Evolutionary conservation across 2,329 filamentous ascomycete genomes (phyloP), one percentile per base, ranked within the genome.

Genomic region (Exophiala oligosperma): DNA sequence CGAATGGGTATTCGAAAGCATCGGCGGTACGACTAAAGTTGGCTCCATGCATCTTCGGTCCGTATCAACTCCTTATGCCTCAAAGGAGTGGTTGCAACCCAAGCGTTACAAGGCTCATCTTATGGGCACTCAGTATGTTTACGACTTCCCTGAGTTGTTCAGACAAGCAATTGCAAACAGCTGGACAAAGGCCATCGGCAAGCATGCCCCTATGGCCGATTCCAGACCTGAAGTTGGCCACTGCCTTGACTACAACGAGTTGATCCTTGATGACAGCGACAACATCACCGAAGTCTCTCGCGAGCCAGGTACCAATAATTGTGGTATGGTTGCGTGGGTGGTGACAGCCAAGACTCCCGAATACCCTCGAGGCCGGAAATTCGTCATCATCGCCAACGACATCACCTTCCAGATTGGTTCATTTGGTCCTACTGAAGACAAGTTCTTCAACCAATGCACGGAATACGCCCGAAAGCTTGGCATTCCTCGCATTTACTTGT

Each of bases 111-210:
- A 96, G 88, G 94, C 94, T 67, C 94, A 99, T 74, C 81, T 97
- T 62, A 97, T 99, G 92, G 94, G 94, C 64, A 99, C 94, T 28
- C 94, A 99, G 77, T 99, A 97, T 73, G 94, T 97, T 54, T 99
- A 99, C 74, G 94, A 99, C 77, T 99, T 99, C 88, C 94, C 94
- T 29, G 94, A 99, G 82, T 87, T 99, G 49, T 99, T 99, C 89
- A 87, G 94, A 71, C 94, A 97, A 77, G 92, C 94, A 46, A 91
- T 96, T 72, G 92, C 97, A 80, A 97, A 97, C 82, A 90, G 85
- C 77, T 99, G 94, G 94, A 78, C 80, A 71, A 87, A 88, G 74
- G 86, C 87, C 56, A 82, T 90, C 64, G 85, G 87, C 73, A 87
- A 87, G 72, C 87, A 93, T 69, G 82, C 91, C 9, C 80, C 82